Percentiles rank a stretch among this genome's conserved stretches.
Evolutionary conservation across 192 early-diverging fungal genomes (phyloP).

Genomic region (Entomortierella chlamydospora): DNA sequence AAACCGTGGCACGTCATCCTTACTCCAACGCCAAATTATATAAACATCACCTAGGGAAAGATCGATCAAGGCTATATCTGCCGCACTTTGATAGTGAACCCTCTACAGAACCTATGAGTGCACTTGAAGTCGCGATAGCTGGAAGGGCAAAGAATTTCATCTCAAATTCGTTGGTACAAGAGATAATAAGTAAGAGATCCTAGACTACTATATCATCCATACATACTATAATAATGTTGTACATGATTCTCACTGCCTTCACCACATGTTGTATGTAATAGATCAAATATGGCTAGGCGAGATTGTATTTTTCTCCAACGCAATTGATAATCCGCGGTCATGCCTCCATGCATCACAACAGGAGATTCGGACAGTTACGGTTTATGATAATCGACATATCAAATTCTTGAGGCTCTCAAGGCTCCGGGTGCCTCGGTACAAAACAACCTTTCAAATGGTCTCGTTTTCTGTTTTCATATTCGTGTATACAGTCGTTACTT

Average conservation of each 20-base stretch:
- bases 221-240: too few relatives aligned
- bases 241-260: not conserved
- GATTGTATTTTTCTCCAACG: slow-evolving; percentile 55
- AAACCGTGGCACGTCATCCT: not conserved
- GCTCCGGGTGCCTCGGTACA: slow-evolving; percentile 55
- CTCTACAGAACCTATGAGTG: slow-evolving; percentile 52
- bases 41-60: slow-evolving; percentile 18
- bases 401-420: slow-evolving; percentile 51
- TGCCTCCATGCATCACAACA: slow-evolving; percentile 42
- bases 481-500: slow-evolving; percentile 53
- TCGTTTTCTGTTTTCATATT: slow-evolving; percentile 51
- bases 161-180: slow-evolving; percentile 53
- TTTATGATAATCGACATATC: slow-evolving; percentile 40
- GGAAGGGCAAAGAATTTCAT: slow-evolving; percentile 56
- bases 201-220: too few relatives aligned
- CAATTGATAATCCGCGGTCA: slow-evolving; percentile 49
- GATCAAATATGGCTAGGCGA: slow-evolving; percentile 58
- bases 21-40: not conserved
- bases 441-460: slow-evolving; percentile 52
- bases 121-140: slow-evolving; percentile 56
- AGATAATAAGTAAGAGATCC: slow-evolving; percentile 55
- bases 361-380: slow-evolving; percentile 41
- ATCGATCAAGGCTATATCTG: slow-evolving; percentile 22
- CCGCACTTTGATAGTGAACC: slow-evolving; percentile 50
- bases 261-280: not conserved